These are phyloP conservation scores for Aspergillus conjunctus DNA, from an alignment of 495 filamentous ascomycete genomes.

Conservation along the genomic window DNA sequence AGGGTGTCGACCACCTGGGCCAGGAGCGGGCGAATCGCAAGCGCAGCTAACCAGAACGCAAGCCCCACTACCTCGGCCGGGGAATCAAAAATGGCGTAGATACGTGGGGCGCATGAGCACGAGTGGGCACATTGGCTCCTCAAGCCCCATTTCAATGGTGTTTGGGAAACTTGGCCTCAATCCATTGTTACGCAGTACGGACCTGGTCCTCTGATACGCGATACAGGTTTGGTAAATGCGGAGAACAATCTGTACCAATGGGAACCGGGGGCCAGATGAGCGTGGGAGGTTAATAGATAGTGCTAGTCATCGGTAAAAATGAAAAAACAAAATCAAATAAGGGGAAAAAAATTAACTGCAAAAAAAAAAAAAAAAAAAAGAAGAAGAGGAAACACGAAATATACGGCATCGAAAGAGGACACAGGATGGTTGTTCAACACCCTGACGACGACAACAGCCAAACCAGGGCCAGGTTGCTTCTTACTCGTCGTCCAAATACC, in stretches of 20 bases:
- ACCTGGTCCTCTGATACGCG: constrained; percentile 14
- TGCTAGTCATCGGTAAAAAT: not conserved
- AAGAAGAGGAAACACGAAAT: not conserved
- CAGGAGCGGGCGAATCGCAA: constrained; percentile 19
- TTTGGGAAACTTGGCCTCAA: constrained; percentile 17
- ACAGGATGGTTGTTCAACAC: not conserved
- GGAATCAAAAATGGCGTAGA: constrained; percentile 32
- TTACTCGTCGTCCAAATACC: constrained; percentile 9
- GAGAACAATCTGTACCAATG: constrained; percentile 20
- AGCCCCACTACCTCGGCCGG: constrained; percentile 25
- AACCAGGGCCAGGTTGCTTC: not conserved
- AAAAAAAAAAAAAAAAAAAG: not conserved
- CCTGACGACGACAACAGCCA: too few species aligned
- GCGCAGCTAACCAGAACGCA: constrained; percentile 3
- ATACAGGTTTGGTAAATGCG: constrained; percentile 25
- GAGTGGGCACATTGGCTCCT: constrained; percentile 28
- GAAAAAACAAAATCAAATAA: not conserved
- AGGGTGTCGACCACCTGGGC: constrained; percentile 8
- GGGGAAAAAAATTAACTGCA: not conserved
- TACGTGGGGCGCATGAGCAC: constrained; percentile 30
- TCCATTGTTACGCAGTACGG: constrained; percentile 21
- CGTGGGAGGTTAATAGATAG: constrained; percentile 11
- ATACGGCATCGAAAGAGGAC: too few species aligned
- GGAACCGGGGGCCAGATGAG: constrained; percentile 2
- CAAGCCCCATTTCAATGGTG: constrained; percentile 30